Percentiles rank a stretch among this genome's conserved stretches.
phyloP scores from a whole-genome alignment of 23 red algal species.

The Gracilaria domingensis region DNA sequence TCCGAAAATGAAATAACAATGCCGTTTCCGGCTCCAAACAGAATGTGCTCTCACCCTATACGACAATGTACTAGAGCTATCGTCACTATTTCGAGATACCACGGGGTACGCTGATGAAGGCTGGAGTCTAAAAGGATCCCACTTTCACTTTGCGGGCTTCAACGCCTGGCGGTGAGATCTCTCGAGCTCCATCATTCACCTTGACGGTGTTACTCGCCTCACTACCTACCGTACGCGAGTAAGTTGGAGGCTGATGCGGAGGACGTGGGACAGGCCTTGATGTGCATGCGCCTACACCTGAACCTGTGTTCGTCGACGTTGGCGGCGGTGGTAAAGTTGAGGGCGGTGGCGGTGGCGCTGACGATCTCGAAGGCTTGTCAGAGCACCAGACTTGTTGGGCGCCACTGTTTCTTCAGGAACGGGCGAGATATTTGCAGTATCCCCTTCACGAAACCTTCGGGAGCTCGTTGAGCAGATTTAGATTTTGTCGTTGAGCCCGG shows the following conservation, averaged over 20 bases:
- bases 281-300: neutral
- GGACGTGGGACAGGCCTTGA: neutral
- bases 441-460: too few relatives aligned
- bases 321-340: neutral
- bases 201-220: neutral
- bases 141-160: neutral
- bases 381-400: neutral
- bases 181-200: neutral
- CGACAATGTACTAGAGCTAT: neutral
- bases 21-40: too few relatives aligned
- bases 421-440: neutral
- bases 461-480: too few relatives aligned
- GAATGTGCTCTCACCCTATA: too few relatives aligned
- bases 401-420: neutral
- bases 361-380: neutral
- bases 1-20: too few relatives aligned
- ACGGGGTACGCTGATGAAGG: neutral
- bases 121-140: conserved; percentile 56
- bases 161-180: neutral
- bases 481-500: too few relatives aligned
- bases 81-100: neutral
- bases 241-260: conserved; percentile 26
- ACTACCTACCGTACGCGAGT: neutral
- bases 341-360: conserved; percentile 29
- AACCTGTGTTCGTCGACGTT: neutral